A percentile compares a stretch with the other conserved stretches of the same genome.
Conservation (phyloP, 177 flowering plant species). For the Tripterygium wilfordii region DNA sequence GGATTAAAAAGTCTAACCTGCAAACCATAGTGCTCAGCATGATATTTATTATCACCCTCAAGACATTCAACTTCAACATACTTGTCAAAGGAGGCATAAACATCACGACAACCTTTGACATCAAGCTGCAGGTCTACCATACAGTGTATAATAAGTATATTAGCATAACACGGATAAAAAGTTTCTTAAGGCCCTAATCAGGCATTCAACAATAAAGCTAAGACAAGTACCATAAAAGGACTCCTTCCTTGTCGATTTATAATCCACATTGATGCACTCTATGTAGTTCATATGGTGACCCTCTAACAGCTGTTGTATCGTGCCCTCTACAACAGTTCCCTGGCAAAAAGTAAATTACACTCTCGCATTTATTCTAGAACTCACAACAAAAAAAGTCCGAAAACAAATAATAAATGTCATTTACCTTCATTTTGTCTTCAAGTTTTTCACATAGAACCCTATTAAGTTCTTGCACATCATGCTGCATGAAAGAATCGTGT, state of each 20-base stretch:
- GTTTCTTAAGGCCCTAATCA: not conserved
- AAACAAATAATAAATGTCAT: too few relatives aligned
- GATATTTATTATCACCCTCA: slow-evolving; percentile 80
- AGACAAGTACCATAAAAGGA: slow-evolving; percentile 64
- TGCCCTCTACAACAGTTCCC: too few relatives aligned
- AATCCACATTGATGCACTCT: slow-evolving; percentile 76
- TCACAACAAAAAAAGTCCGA: too few relatives aligned
- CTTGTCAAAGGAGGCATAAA: too few relatives aligned
- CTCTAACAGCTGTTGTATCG: slow-evolving; percentile 74
- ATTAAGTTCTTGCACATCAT: slow-evolving; percentile 64
- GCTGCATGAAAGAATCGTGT: slow-evolving; percentile 56
- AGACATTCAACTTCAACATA: too few relatives aligned
- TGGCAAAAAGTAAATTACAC: too few relatives aligned
- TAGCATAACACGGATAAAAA: too few relatives aligned
- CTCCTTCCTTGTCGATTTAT: too few relatives aligned
- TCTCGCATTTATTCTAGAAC: too few relatives aligned
- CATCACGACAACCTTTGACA: slow-evolving; percentile 76
- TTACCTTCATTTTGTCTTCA: slow-evolving; percentile 61
- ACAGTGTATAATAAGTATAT: too few relatives aligned
- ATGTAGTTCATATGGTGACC: slow-evolving; percentile 81
- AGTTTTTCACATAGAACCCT: too few relatives aligned
- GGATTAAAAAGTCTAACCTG: slow-evolving; percentile 46
- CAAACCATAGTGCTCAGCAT: slow-evolving; percentile 61
- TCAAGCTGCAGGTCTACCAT: slow-evolving; percentile 68
- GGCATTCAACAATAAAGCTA: slow-evolving; percentile 1